phyloP scores from a whole-genome alignment of 306 rosid species.

The Cotoneaster glaucophyllus region DNA sequence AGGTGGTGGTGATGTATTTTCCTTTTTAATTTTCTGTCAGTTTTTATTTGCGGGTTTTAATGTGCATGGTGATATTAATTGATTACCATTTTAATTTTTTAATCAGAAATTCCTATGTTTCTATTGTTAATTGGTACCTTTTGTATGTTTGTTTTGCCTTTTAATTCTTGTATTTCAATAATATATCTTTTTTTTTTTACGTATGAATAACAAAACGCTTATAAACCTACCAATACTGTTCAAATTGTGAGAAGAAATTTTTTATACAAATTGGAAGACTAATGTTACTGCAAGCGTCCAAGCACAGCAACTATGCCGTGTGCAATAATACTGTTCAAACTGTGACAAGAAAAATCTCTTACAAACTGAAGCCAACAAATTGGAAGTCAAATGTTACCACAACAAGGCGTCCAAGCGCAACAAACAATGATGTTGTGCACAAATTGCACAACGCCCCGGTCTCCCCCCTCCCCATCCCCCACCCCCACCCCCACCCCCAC shows the following conservation, averaged over 20 bases:
- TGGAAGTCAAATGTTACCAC: not conserved
- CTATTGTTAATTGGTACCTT: not conserved
- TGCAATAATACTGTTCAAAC: not conserved
- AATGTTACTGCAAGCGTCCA: too few relatives aligned
- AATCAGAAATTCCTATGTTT: not conserved
- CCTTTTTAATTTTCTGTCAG: not conserved
- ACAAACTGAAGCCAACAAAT: too few relatives aligned
- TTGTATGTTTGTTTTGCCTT: not conserved
- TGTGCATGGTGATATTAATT: not conserved
- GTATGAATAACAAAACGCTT: too few relatives aligned
- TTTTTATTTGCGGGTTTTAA: not conserved
- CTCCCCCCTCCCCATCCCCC: too few relatives aligned
- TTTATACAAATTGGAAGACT: too few relatives aligned
- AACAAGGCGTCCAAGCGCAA: too few relatives aligned
- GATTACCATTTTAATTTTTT: not conserved
- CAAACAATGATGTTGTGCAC: too few relatives aligned
- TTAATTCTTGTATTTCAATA: not conserved
- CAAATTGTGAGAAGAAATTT: too few relatives aligned
- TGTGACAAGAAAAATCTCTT: not conserved
- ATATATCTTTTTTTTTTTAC: too few relatives aligned
- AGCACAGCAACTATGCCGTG: too few relatives aligned
- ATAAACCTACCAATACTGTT: not conserved
- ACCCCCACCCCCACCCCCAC: too few relatives aligned
- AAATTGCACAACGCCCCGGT: too few relatives aligned
- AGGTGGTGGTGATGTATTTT: not conserved